Conservation (phyloP, 2,329 filamentous ascomycete genomes). For the Colletotrichum lindemuthianum region DNA sequence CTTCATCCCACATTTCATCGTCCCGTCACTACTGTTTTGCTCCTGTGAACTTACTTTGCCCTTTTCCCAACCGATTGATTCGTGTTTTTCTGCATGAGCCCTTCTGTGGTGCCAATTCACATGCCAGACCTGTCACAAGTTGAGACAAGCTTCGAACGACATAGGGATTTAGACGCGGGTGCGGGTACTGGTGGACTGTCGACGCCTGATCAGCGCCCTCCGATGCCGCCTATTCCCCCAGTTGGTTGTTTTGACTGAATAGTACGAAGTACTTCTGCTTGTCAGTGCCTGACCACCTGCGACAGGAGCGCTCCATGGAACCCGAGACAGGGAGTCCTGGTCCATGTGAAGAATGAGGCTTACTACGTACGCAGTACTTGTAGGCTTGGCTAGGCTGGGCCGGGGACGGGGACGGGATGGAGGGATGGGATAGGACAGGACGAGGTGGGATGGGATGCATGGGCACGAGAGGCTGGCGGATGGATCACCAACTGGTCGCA, state of each 20-base stretch:
- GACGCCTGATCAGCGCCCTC: too few relatives aligned
- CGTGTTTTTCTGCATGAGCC: slow-evolving; percentile 13
- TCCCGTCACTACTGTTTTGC: slow-evolving; percentile 43
- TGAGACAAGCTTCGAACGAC: slow-evolving; percentile 17
- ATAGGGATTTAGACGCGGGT: slow-evolving; percentile 8
- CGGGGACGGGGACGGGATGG: too few relatives aligned
- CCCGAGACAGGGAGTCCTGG: slow-evolving; percentile 4
- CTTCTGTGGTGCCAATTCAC: slow-evolving; percentile 26
- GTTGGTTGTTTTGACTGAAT: slow-evolving; percentile 2
- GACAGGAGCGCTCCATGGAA: slow-evolving; percentile 5
- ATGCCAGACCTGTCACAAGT: slow-evolving; percentile 15
- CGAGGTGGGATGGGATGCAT: too few relatives aligned
- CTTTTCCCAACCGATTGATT: slow-evolving; percentile 12
- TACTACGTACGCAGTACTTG: slow-evolving; percentile 10
- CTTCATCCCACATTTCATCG: slow-evolving; percentile 30
- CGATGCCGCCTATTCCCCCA: slow-evolving; percentile 7
- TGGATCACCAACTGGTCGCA: too few relatives aligned
- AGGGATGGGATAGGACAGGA: too few relatives aligned
- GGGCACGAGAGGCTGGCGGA: too few relatives aligned
- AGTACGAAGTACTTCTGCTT: background rate
- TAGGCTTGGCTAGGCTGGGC: too few relatives aligned
- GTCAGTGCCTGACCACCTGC: slow-evolving; percentile 27
- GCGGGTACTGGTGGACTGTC: background rate
- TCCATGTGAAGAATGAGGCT: slow-evolving; percentile 31
- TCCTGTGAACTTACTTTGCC: background rate